A percentile compares a stretch with the other conserved stretches of the same genome.
These are phyloP conservation scores for Themeda triandra DNA, from an alignment of 176 grass and related monocot genomes.

Conservation along the genomic window DNA sequence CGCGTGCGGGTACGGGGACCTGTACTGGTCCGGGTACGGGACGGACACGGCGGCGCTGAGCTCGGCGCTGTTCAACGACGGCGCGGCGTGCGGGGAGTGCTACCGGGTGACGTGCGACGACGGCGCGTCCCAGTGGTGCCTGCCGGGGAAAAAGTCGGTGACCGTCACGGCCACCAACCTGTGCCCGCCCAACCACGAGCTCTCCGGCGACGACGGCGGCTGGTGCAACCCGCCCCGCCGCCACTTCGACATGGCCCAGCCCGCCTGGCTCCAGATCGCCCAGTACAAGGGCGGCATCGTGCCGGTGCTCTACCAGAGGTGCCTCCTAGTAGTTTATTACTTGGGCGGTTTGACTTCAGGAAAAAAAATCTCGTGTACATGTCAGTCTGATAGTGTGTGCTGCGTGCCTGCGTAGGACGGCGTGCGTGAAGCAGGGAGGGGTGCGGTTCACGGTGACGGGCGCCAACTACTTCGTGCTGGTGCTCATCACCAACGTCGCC, in stretches of 20 bases:
- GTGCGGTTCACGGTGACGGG: slow-evolving; percentile 71
- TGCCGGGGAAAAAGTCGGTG: slow-evolving; percentile 19
- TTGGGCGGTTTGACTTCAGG: slow-evolving; percentile 7
- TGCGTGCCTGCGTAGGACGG: slow-evolving; percentile 5
- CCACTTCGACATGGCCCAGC: slow-evolving; percentile 79
- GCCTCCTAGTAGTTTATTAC: neutral
- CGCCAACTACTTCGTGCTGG: slow-evolving; percentile 79
- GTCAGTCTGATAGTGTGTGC: neutral
- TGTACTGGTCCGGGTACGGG: slow-evolving; percentile 65
- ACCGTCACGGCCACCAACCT: slow-evolving; percentile 78
- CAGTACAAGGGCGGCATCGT: slow-evolving; percentile 59
- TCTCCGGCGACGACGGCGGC: slow-evolving; percentile 43
- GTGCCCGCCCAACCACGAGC: slow-evolving; percentile 59
- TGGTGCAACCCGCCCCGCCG: slow-evolving; percentile 79
- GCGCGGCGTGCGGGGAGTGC: slow-evolving; percentile 64
- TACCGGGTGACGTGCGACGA: slow-evolving; percentile 47
- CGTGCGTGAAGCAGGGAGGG: slow-evolving; percentile 71
- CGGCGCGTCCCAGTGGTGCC: slow-evolving; percentile 23
- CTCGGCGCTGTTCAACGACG: slow-evolving; percentile 60
- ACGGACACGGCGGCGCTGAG: slow-evolving; percentile 71
- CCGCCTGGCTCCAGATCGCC: slow-evolving; percentile 50
- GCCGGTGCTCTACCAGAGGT: slow-evolving; percentile 65
- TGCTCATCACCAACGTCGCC: slow-evolving; percentile 77
- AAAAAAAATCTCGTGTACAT: neutral
- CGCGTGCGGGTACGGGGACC: slow-evolving; percentile 73